Conservation (phyloP, 495 filamentous ascomycete species). For the Cercophora samala region DNA sequence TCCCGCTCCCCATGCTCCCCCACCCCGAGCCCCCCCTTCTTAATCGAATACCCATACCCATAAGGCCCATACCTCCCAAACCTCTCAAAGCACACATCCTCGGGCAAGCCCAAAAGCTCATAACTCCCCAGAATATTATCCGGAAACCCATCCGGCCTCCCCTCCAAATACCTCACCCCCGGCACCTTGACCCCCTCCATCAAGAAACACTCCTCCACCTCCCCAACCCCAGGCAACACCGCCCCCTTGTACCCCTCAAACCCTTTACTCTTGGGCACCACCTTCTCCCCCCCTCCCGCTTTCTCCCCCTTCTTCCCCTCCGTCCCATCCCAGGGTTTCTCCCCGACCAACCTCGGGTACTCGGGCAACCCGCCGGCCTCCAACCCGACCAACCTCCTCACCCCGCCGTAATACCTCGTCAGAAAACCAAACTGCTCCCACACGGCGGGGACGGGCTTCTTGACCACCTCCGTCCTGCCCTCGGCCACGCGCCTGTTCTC, state of each 20-base stretch:
- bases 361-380: slow-evolving; percentile 66
- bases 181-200: slow-evolving; percentile 65
- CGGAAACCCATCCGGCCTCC: slow-evolving; percentile 76
- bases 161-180: slow-evolving; percentile 63
- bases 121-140: slow-evolving; percentile 79
- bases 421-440: slow-evolving; percentile 85
- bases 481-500: slow-evolving; percentile 59
- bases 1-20: slow-evolving; percentile 77
- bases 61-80: slow-evolving; percentile 87
- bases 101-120: slow-evolving; percentile 69
- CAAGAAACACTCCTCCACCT: slow-evolving; percentile 69
- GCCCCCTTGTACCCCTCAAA: slow-evolving; percentile 64
- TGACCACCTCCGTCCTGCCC: slow-evolving; percentile 42
- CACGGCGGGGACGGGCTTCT: slow-evolving; percentile 55
- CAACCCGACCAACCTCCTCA: slow-evolving; percentile 61
- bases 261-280: slow-evolving; percentile 46
- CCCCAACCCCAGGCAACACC: slow-evolving; percentile 45
- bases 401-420: slow-evolving; percentile 78
- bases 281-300: slow-evolving; percentile 6
- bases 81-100: slow-evolving; percentile 92
- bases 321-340: slow-evolving; percentile 38
- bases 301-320: slow-evolving; percentile 5
- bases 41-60: slow-evolving; percentile 75
- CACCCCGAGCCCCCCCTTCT: slow-evolving; percentile 73
- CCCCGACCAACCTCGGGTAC: slow-evolving; percentile 62